phyloP scores from a whole-genome alignment of 169 alveolate species.

The Eimeria zaria region DNA sequence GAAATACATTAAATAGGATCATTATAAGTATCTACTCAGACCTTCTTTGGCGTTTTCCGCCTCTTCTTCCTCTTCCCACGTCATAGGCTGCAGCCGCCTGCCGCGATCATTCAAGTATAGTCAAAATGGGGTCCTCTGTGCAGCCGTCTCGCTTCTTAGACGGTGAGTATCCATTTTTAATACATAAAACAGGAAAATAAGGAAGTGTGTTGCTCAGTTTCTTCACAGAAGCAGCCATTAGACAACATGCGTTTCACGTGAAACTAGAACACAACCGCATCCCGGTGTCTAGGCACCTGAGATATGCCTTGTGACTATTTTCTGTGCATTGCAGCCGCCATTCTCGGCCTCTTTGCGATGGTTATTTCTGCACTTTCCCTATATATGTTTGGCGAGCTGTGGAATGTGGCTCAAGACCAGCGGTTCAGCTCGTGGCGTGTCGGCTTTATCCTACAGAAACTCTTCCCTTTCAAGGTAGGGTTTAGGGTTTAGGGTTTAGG shows the following conservation, averaged over 20 bases:
- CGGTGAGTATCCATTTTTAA: constrained; percentile 22
- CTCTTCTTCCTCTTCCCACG: neutral
- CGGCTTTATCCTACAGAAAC: constrained; percentile 87
- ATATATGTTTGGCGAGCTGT: constrained; percentile 88
- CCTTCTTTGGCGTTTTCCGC: neutral
- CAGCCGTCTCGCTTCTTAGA: constrained; percentile 81
- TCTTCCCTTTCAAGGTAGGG: constrained; percentile 88
- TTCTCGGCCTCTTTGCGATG: constrained; percentile 88
- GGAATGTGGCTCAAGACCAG: constrained; percentile 87
- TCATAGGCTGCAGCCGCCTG: constrained; percentile 3
- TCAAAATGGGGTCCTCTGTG: constrained; percentile 75
- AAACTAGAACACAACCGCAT: neutral
- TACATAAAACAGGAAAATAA: neutral
- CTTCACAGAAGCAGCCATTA: constrained; percentile 14
- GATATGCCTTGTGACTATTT: neutral
- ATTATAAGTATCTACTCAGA: neutral
- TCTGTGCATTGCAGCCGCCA: constrained; percentile 84
- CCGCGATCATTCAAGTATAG: neutral
- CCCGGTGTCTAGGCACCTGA: neutral
- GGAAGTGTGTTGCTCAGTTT: neutral
- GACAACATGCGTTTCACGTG: neutral
- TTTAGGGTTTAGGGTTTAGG: constrained; percentile 14
- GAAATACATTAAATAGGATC: neutral
- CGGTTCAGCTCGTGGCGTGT: constrained; percentile 87
- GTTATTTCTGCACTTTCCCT: constrained; percentile 87